A percentile compares a stretch with the other conserved stretches of the same genome.
Conservation (phyloP, 345 rosid species). For the Garcia nutans region DNA sequence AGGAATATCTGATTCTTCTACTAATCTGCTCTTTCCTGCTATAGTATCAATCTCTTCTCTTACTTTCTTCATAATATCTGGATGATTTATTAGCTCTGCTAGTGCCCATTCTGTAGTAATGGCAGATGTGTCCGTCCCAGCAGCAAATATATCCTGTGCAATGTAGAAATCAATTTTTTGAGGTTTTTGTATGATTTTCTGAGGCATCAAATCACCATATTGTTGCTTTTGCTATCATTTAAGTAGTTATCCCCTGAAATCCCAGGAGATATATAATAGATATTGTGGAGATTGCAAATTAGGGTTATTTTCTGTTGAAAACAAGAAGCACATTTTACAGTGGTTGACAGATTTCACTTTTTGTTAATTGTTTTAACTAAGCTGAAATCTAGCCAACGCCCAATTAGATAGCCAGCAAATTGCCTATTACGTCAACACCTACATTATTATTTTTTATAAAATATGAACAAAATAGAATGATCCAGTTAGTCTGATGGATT, state of each 20-base stretch:
- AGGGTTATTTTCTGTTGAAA: too few species aligned
- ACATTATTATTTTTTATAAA: not conserved
- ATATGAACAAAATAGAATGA: not conserved
- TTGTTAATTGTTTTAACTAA: too few species aligned
- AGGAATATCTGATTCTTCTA: slow-evolving; percentile 58
- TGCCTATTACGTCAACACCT: not conserved
- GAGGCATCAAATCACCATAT: not conserved
- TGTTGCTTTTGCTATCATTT: not conserved
- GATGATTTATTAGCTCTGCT: slow-evolving; percentile 66
- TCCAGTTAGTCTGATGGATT: not conserved
- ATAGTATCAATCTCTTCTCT: slow-evolving; percentile 49
- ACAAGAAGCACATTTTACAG: too few species aligned
- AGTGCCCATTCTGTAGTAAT: slow-evolving; percentile 59
- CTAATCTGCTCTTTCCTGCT: slow-evolving; percentile 41
- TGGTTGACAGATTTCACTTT: too few species aligned
- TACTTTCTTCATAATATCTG: slow-evolving; percentile 41
- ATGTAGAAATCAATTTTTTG: not conserved
- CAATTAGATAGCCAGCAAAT: not conserved
- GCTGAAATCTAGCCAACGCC: not conserved
- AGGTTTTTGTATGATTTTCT: not conserved
- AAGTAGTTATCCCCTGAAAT: not conserved
- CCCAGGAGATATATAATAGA: not conserved
- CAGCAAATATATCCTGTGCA: slow-evolving; percentile 56
- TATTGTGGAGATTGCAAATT: not conserved
- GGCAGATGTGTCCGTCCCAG: slow-evolving; percentile 68